Percentiles rank a stretch among this genome's conserved stretches.
These are phyloP conservation scores for Ceratocystis smalleyi DNA, from an alignment of 2,329 filamentous ascomycete species.

Conservation along the genomic window DNA sequence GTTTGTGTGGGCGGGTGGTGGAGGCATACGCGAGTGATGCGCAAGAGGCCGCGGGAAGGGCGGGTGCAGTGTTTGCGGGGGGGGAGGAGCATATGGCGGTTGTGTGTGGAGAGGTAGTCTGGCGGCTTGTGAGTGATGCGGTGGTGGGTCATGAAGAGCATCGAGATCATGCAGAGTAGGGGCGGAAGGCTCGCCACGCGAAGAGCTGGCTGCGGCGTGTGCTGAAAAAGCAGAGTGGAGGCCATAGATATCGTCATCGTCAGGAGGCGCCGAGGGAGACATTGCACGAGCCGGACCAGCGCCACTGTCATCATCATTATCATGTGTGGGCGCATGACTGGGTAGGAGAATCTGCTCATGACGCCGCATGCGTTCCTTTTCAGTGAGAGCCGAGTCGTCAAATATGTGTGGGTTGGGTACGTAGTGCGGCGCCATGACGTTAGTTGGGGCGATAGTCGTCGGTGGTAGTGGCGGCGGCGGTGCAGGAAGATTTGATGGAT, in stretches of 20 bases:
- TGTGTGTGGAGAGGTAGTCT: background rate
- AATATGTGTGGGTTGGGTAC: conserved; percentile 45
- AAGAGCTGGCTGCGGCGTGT: conserved; percentile 18
- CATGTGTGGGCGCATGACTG: conserved; percentile 44
- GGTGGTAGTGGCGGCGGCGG: conserved; percentile 21
- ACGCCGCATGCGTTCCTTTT: conserved; percentile 65
- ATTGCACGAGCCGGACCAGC: conserved; percentile 26
- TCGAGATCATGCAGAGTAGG: conserved; percentile 12
- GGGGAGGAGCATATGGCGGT: conserved; percentile 17
- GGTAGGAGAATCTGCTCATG: conserved; percentile 70
- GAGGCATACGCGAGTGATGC: conserved; percentile 4
- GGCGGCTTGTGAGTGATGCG: conserved; percentile 16
- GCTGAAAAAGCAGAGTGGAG: conserved; percentile 35
- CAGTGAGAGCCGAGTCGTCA: conserved; percentile 49
- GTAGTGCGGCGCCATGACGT: conserved; percentile 44
- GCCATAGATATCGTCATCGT: conserved; percentile 27
- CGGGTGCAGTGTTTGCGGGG: conserved; percentile 20
- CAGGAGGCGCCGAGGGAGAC: conserved; percentile 20
- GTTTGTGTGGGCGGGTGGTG: background rate
- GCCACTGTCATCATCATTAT: conserved; percentile 11
- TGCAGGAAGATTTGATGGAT: conserved; percentile 16
- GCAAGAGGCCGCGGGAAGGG: background rate
- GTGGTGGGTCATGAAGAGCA: conserved; percentile 12
- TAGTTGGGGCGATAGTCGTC: conserved; percentile 27
- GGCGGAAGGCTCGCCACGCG: conserved; percentile 7